Conservation (phyloP, 768 basidiomycete species). For the Naematelia aurantialba region DNA sequence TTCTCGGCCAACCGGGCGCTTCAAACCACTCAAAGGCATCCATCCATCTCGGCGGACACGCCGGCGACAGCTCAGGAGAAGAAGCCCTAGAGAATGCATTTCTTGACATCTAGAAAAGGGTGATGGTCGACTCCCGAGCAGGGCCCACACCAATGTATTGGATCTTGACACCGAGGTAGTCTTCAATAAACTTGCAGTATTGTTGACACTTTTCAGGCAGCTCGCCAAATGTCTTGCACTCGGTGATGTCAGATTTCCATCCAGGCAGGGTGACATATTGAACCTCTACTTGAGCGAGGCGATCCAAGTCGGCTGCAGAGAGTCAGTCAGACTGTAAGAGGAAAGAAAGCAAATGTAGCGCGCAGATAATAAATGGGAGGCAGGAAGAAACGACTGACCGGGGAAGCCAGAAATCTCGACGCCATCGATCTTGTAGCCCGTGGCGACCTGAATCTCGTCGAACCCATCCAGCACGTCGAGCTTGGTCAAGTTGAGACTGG, state of each 20-base stretch:
- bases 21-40: no score
- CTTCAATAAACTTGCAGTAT: conserved; percentile 84
- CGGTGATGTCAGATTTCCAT: conserved; percentile 76
- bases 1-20: no score
- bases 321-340: conserved; percentile 3
- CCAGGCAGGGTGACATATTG: conserved; percentile 84
- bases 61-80: background rate
- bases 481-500: conserved; percentile 88
- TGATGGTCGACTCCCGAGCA: conserved; percentile 57
- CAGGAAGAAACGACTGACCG: conserved; percentile 56
- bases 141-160: conserved; percentile 95
- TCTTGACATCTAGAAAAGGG: background rate
- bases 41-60: no score
- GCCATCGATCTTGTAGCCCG: conserved; percentile 73
- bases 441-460: conserved; percentile 78
- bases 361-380: background rate
- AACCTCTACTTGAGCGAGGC: conserved; percentile 74
- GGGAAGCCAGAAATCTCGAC: conserved; percentile 80
- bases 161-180: conserved; percentile 65
- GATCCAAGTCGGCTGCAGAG: conserved; percentile 73
- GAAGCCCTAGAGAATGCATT: background rate
- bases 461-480: conserved; percentile 85
- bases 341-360: background rate
- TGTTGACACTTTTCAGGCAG: conserved; percentile 79
- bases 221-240: conserved; percentile 62